Evolutionary conservation across 2,329 filamentous ascomycete species (phyloP).

Genomic region (Claviceps paspali): DNA sequence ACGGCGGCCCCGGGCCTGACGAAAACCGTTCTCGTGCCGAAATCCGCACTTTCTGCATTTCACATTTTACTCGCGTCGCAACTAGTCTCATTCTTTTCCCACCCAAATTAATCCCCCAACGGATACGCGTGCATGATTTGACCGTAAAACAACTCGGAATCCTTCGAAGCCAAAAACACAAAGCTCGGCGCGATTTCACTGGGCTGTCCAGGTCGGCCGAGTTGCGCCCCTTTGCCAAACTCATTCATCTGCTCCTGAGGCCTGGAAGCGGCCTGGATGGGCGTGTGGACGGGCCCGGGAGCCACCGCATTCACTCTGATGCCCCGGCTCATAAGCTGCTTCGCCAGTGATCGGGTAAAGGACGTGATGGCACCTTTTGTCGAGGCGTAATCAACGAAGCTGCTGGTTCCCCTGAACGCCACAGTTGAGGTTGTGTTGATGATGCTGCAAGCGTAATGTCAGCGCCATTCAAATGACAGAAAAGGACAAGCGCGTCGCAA

Average conservation of each 20-base stretch:
- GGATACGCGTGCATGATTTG: slow-evolving; percentile 26
- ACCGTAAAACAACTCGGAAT: slow-evolving; percentile 23
- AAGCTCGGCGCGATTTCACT: slow-evolving; percentile 13
- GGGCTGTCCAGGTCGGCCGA: slow-evolving; percentile 26
- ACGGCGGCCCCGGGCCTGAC: too few relatives aligned
- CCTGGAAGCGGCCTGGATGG: slow-evolving; percentile 26
- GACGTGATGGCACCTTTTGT: slow-evolving; percentile 44
- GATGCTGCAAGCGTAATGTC: slow-evolving; percentile 22
- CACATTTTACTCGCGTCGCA: too few relatives aligned
- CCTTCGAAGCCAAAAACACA: slow-evolving; percentile 24
- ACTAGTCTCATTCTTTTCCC: too few relatives aligned
- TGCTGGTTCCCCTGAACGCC: slow-evolving; percentile 34
- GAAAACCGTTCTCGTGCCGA: too few relatives aligned
- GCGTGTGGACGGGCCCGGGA: slow-evolving; percentile 28
- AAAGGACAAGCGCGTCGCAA: slow-evolving; percentile 1
- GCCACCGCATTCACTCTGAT: slow-evolving; percentile 38
- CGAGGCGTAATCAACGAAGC: slow-evolving; percentile 38
- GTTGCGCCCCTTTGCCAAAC: slow-evolving; percentile 22
- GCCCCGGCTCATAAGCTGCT: slow-evolving; percentile 37
- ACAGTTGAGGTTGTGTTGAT: slow-evolving; percentile 40
- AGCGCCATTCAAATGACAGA: background rate
- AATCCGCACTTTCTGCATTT: too few relatives aligned
- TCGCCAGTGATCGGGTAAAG: slow-evolving; percentile 37
- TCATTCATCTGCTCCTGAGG: slow-evolving; percentile 29
- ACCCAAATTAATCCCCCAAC: slow-evolving; percentile 19